A percentile compares a stretch with the other conserved stretches of the same genome.
These are phyloP conservation scores for Flaveria brownii DNA, from an alignment of 129 eudicot species.

Conservation along the genomic window DNA sequence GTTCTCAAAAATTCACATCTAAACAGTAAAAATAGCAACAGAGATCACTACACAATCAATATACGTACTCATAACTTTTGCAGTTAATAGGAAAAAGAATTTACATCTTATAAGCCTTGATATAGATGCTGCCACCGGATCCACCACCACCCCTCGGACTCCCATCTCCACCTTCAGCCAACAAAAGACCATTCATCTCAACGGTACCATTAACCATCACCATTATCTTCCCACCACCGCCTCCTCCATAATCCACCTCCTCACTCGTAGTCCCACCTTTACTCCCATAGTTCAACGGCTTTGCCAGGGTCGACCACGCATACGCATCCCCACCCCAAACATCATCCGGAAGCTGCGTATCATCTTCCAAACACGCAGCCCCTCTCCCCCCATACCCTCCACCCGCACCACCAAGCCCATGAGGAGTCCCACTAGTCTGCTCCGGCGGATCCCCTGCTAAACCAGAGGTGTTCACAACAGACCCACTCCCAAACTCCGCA, in stretches of 20 bases:
- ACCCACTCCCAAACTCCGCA: conserved; percentile 56
- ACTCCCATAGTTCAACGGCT: conserved; percentile 86
- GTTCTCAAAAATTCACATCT: conserved; percentile 10
- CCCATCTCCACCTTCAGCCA: conserved; percentile 91
- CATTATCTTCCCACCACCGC: conserved; percentile 83
- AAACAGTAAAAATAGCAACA: conserved; percentile 15
- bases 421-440: conserved; percentile 93
- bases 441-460: conserved; percentile 77
- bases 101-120: conserved; percentile 84
- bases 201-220: conserved; percentile 38
- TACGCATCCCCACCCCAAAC: conserved; percentile 98
- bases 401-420: conserved; percentile 80
- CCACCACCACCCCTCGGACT: conserved; percentile 90
- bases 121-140: conserved; percentile 91
- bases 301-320: conserved; percentile 60
- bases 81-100: conserved; percentile 23
- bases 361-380: conserved; percentile 78
- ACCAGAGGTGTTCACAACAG: conserved; percentile 65
- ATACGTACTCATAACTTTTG: neutral
- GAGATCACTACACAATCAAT: conserved; percentile 5
- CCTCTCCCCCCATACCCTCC: conserved; percentile 97
- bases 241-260: conserved; percentile 89
- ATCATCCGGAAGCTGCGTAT: conserved; percentile 70
- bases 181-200: conserved; percentile 72
- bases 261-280: conserved; percentile 84